Base-by-base conservation (phyloP, 2,329 filamentous ascomycete genomes). In the Diaporthe helianthi region DNA sequence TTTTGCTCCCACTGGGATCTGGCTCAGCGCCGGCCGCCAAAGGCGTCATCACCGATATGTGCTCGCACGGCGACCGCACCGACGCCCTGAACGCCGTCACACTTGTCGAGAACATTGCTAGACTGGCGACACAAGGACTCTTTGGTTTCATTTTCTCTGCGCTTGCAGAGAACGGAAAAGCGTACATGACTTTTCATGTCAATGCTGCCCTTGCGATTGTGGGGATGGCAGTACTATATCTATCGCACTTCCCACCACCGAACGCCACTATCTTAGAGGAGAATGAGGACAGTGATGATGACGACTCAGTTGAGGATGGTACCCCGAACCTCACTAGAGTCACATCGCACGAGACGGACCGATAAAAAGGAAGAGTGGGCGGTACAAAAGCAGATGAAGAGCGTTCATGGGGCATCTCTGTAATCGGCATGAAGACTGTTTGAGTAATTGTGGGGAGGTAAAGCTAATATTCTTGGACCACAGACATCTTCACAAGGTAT, bases 21-120 rank as follows among this genome's bases (percentile, higher is more conserved):
- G 91, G 91, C 0, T 90, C 90, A 0, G 90, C 89, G 0, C 86
- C 90, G 0, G 89, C 90, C 0, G 89, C 90, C 1, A 93, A 93
- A 73, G 91, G 90, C 0, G 89, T 90, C n/a, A 92, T 93, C 70
- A 85, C 91, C 0, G 87, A 91, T 68, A 90, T 93, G 89, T 89
- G 89, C 53, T 81, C 89, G 0, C 82, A 87, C 1, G 83, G 83
- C 0, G 86, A 90, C 67, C 83, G 90, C 0, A 84, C 87, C 0
- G 90, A 93, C 74, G 90, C 91, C 0, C 80, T 93, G 3, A 89
- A 89, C 47, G 90, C 89, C 0, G 89, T 93, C 15, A 92, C 89
- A 0, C 80, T 93, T 0, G 87, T 93, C 0, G 91, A 93, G 75
- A 92, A 91, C 72, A 84, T 92, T 38, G 90, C 90, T 0, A 82